A percentile compares a stretch with the other conserved stretches of the same genome.
These are phyloP conservation scores for Leccinum boreale DNA, from an alignment of 768 basidiomycete species.

Conservation along the genomic window DNA sequence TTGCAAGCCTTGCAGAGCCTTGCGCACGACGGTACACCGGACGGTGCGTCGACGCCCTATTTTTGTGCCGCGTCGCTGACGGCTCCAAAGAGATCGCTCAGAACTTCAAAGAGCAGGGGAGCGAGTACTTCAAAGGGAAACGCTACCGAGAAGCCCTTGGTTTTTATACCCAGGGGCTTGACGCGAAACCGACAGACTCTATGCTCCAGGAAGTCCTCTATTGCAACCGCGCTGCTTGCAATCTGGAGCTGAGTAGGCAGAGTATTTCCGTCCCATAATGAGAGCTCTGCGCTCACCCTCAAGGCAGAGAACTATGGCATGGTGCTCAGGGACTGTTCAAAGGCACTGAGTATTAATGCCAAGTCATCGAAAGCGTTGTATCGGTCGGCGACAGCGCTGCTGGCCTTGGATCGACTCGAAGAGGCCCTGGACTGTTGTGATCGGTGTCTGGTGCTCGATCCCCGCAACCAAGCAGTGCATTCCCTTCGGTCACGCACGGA, in stretches of 20 bases:
- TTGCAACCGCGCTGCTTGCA: constrained; percentile 91
- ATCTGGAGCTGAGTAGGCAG: constrained; percentile 76
- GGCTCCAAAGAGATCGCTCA: constrained; percentile 68
- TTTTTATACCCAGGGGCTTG: constrained; percentile 89
- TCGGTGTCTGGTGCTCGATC: constrained; percentile 60
- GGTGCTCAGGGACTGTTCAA: constrained; percentile 82
- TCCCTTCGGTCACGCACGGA: constrained; percentile 45
- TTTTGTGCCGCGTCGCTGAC: not conserved
- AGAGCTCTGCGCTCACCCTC: not conserved
- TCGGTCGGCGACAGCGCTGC: constrained; percentile 75
- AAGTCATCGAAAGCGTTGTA: constrained; percentile 81
- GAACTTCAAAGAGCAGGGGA: constrained; percentile 94
- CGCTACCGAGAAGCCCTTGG: constrained; percentile 82
- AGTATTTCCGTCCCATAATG: not conserved
- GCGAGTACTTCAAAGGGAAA: constrained; percentile 88
- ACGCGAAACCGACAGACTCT: constrained; percentile 71
- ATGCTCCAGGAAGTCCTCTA: constrained; percentile 63
- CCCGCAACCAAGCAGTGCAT: constrained; percentile 52
- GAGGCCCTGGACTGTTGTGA: constrained; percentile 84
- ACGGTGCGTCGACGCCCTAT: constrained; percentile 60
- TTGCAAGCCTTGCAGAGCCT: constrained; percentile 84
- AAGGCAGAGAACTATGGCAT: constrained; percentile 80
- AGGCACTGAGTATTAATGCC: constrained; percentile 58
- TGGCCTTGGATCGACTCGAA: constrained; percentile 68
- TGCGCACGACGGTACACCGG: constrained; percentile 85